Percentiles rank a stretch among this genome's conserved stretches.
phyloP scores from a whole-genome alignment of 768 basidiomycete species.

The Suillus hirtellus region DNA sequence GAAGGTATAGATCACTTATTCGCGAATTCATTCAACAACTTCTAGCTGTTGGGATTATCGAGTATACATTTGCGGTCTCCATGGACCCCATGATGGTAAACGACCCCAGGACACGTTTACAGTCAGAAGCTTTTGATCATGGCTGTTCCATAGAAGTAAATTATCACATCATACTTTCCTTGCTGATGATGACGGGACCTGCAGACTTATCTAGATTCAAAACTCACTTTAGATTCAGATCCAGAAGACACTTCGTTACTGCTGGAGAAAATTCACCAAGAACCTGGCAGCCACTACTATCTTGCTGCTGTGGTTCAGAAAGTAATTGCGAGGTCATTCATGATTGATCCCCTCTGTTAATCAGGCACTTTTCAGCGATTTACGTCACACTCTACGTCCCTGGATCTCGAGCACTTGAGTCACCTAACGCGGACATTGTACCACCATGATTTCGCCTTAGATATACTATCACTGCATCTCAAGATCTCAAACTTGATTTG shows the following conservation, averaged over 20 bases:
- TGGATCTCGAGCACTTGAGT: conserved; percentile 70
- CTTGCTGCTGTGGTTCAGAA: conserved; percentile 60
- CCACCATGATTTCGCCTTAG: conserved; percentile 56
- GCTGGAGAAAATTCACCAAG: conserved; percentile 48
- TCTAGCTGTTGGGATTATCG: conserved; percentile 52
- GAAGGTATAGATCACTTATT: conserved; percentile 28
- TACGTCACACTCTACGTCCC: conserved; percentile 44
- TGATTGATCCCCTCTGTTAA: conserved; percentile 5
- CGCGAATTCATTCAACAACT: conserved; percentile 50
- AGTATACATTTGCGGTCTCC: conserved; percentile 49
- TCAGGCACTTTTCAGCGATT: conserved; percentile 51
- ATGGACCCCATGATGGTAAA: conserved; percentile 52
- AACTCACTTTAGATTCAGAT: conserved; percentile 51
- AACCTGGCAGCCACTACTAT: conserved; percentile 54
- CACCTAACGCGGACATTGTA: conserved; percentile 69
- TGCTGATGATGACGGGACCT: conserved; percentile 13
- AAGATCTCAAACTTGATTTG: conserved; percentile 66
- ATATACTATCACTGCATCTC: conserved; percentile 68
- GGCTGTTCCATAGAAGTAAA: conserved; percentile 59
- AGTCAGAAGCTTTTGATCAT: conserved; percentile 60
- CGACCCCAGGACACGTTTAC: conserved; percentile 50
- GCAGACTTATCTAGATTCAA: conserved; percentile 53
- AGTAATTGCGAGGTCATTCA: conserved; percentile 36
- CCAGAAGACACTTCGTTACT: conserved; percentile 38
- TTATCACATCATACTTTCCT: not conserved